These are phyloP conservation scores for Claviceps arundinis DNA, from an alignment of 2,329 filamentous ascomycete species.

Conservation along the genomic window DNA sequence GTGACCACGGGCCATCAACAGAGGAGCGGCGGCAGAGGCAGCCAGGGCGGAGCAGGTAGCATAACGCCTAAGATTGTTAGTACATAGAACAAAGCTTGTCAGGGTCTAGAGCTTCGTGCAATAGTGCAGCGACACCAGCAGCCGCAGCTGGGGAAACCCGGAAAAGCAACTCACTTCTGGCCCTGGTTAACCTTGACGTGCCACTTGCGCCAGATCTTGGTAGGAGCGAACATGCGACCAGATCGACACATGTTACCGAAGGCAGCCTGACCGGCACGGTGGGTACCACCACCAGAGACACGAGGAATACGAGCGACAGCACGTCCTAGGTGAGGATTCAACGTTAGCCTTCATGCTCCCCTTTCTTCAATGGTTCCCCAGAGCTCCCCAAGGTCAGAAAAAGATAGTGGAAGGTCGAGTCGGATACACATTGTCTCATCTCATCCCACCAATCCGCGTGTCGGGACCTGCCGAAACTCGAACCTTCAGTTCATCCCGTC, in stretches of 20 bases:
- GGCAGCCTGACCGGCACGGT: constrained; percentile 98
- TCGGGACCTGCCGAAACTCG: not conserved
- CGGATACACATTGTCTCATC: not conserved
- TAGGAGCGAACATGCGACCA: constrained; percentile 99
- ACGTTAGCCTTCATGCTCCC: not conserved
- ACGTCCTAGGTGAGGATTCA: constrained; percentile 53
- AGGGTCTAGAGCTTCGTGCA: too few relatives aligned
- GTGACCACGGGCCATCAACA: constrained; percentile 95
- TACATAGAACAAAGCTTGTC: not conserved
- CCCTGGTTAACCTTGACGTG: constrained; percentile 99
- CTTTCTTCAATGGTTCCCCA: not conserved
- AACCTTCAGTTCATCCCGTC: too few relatives aligned
- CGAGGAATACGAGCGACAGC: constrained; percentile 99
- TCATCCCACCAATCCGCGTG: not conserved
- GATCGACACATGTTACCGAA: constrained; percentile 99
- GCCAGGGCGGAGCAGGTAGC: constrained; percentile 94
- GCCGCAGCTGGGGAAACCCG: not conserved
- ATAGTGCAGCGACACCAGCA: too few relatives aligned
- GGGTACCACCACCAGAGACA: constrained; percentile 99
- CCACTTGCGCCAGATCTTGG: constrained; percentile 99
- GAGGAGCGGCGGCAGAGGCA: constrained; percentile 86
- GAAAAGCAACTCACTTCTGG: constrained; percentile 59
- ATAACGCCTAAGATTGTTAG: constrained; percentile 55
- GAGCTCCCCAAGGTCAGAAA: not conserved
- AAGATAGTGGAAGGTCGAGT: not conserved